Evolutionary conservation across 441 rosid genomes (phyloP).

Genomic region (Omphalea diandra): DNA sequence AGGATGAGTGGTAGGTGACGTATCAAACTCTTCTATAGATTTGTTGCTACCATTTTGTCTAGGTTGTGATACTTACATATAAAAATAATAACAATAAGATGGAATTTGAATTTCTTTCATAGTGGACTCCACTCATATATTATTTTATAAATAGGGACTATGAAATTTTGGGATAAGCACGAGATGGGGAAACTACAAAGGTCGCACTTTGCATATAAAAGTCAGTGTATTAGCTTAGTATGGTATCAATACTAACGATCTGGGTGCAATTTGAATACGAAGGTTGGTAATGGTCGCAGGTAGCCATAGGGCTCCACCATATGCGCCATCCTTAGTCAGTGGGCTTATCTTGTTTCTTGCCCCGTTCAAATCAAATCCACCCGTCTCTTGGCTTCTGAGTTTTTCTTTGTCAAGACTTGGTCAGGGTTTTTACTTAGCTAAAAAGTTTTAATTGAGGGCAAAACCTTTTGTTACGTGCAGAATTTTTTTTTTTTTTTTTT

Average conservation of each 20-base stretch:
- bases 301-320: constrained; percentile 22
- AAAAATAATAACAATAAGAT: constrained; percentile 2
- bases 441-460: neutral
- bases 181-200: too few relatives aligned
- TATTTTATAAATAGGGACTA: constrained; percentile 7
- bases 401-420: neutral
- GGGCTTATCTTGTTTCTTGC: neutral
- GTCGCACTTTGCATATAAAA: too few relatives aligned
- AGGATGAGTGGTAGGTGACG: constrained; percentile 19
- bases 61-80: constrained; percentile 10
- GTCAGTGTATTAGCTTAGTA: too few relatives aligned
- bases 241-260: too few relatives aligned
- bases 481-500: too few relatives aligned
- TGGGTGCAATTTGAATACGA: neutral
- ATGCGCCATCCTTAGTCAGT: constrained; percentile 17
- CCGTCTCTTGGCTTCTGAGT: neutral
- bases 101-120: constrained; percentile 1
- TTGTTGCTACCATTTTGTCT: neutral
- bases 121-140: constrained; percentile 14
- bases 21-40: constrained; percentile 20
- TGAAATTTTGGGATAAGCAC: constrained; percentile 23
- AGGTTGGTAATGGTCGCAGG: constrained; percentile 23
- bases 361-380: too few relatives aligned
- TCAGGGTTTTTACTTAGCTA: neutral
- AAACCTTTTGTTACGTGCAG: too few relatives aligned